Evolutionary conservation across 495 filamentous ascomycete genomes (phyloP).

Genomic region (Penicillium ochrochloron): DNA sequence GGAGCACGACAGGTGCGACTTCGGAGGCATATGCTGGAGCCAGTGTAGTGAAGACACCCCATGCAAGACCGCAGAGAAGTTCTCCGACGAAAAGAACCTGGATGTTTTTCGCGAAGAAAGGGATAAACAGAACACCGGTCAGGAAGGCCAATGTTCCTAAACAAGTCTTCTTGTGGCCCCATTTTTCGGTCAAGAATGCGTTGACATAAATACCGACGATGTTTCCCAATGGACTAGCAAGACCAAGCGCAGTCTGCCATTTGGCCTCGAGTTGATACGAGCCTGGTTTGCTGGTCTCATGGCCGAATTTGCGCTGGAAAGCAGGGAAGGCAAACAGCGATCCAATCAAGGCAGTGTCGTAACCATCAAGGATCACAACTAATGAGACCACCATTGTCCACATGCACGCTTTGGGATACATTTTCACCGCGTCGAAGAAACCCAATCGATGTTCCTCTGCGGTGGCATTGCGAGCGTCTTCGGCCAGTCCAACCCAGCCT

Average conservation of each 20-base stretch:
- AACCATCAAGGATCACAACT: slow-evolving; percentile 57
- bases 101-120: neutral
- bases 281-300: slow-evolving; percentile 27
- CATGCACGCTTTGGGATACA: slow-evolving; percentile 56
- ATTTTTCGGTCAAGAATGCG: slow-evolving; percentile 65
- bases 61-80: slow-evolving; percentile 73
- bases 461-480: slow-evolving; percentile 42
- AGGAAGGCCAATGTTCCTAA: neutral
- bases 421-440: slow-evolving; percentile 41
- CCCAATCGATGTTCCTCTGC: slow-evolving; percentile 46
- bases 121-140: slow-evolving; percentile 3
- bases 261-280: slow-evolving; percentile 31
- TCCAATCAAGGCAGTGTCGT: slow-evolving; percentile 52
- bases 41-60: slow-evolving; percentile 77
- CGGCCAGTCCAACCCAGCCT: slow-evolving; percentile 13
- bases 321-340: slow-evolving; percentile 46
- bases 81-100: slow-evolving; percentile 65
- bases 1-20: slow-evolving; percentile 68
- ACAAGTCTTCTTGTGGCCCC: slow-evolving; percentile 8
- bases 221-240: slow-evolving; percentile 53
- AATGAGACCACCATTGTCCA: slow-evolving; percentile 55
- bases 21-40: slow-evolving; percentile 78
- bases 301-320: slow-evolving; percentile 69
- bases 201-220: slow-evolving; percentile 72
- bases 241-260: slow-evolving; percentile 65